phyloP scores from a whole-genome alignment of 371 early-diverging fungal species.

The Mucor velutinosus region DNA sequence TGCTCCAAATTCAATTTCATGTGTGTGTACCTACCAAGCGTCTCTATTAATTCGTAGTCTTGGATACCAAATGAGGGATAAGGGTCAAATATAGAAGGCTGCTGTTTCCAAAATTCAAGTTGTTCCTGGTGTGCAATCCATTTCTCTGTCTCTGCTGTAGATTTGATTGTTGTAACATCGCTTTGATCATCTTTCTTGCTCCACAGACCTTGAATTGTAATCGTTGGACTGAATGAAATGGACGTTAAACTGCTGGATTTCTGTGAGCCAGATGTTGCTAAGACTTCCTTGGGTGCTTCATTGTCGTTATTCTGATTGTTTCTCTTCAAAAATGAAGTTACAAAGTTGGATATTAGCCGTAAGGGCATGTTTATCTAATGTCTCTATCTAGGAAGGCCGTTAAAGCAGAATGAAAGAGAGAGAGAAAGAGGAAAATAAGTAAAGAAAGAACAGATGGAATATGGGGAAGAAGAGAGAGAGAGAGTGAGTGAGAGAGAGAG shows the following conservation, averaged over 20 bases:
- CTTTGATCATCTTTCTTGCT: constrained; percentile 27
- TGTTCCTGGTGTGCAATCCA: constrained; percentile 34
- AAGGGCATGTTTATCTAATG: constrained; percentile 28
- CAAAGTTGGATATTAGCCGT: constrained; percentile 34
- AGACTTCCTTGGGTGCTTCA: constrained; percentile 7
- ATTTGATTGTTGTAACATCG: constrained; percentile 17
- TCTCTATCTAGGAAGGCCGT: neutral
- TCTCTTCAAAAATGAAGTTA: constrained; percentile 31
- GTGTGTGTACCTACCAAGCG: constrained; percentile 52
- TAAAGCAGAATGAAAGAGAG: neutral
- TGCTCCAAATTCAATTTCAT: neutral
- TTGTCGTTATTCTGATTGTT: constrained; percentile 4
- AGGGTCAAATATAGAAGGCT: constrained; percentile 37
- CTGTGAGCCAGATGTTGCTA: constrained; percentile 8
- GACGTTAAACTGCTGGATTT: constrained; percentile 21
- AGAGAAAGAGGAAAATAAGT: neutral
- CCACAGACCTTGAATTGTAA: constrained; percentile 32
- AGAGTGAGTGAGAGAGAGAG: neutral
- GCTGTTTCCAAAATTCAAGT: constrained; percentile 37
- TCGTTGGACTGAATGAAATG: constrained; percentile 40
- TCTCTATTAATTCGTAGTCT: constrained; percentile 68
- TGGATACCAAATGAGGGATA: constrained; percentile 26
- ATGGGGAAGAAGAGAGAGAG: neutral
- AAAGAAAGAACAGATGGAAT: neutral
- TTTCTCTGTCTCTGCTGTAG: constrained; percentile 11